Evolutionary conservation across 1,284 basidiomycete genomes (phyloP).

Genomic region (Sanghuangporus sanghuang): DNA sequence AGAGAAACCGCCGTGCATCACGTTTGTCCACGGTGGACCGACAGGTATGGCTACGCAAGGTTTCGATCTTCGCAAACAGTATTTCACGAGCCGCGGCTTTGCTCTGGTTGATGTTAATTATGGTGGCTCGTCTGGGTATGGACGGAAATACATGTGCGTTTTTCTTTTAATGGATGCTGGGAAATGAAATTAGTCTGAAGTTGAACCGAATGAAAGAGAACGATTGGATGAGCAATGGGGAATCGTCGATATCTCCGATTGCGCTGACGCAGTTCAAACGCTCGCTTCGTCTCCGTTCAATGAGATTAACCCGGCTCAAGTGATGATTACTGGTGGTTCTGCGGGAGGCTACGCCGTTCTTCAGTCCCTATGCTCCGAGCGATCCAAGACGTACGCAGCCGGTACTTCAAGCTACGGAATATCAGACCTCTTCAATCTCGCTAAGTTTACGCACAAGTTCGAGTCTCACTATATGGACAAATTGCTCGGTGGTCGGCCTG

Average conservation of each 20-base stretch:
- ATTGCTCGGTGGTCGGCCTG: conserved; percentile 50
- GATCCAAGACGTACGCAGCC: conserved; percentile 34
- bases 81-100: conserved; percentile 65
- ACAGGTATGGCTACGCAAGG: conserved; percentile 42
- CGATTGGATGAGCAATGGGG: conserved; percentile 62
- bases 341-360: conserved; percentile 61
- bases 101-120: conserved; percentile 60
- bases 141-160: conserved; percentile 46
- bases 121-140: conserved; percentile 64
- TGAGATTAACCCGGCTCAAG: conserved; percentile 50
- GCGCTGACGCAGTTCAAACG: conserved; percentile 43
- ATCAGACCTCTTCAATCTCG: conserved; percentile 45
- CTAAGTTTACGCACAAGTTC: conserved; percentile 62
- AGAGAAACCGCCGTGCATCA: conserved; percentile 60
- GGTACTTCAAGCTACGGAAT: conserved; percentile 52
- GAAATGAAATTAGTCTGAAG: not conserved
- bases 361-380: conserved; percentile 29
- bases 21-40: conserved; percentile 65
- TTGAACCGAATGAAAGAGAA: conserved; percentile 28
- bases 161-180: conserved; percentile 42
- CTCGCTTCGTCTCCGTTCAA: conserved; percentile 39
- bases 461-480: conserved; percentile 49
- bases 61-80: conserved; percentile 49
- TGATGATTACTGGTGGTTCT: conserved; percentile 55
- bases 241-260: conserved; percentile 58